Conservation (phyloP, 106 monocot species). For the Allium cepa region DNA sequence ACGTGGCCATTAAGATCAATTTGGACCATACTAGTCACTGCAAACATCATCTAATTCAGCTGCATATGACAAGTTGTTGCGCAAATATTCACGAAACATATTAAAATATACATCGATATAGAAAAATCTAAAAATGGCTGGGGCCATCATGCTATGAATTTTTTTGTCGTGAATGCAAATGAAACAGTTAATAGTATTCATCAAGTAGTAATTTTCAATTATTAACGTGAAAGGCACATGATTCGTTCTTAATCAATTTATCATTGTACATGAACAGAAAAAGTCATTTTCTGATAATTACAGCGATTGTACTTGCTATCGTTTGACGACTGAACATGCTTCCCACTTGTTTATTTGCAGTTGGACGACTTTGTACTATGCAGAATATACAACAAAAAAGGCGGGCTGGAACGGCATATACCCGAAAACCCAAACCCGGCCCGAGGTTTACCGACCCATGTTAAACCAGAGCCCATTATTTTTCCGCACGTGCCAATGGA, state of each 20-base stretch:
- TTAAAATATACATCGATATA: too few relatives aligned
- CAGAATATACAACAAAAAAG: constrained; percentile 88
- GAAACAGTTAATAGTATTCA: too few relatives aligned
- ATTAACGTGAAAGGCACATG: neutral
- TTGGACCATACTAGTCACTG: too few relatives aligned
- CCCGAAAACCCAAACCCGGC: constrained; percentile 1
- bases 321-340: neutral
- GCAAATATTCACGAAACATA: too few relatives aligned
- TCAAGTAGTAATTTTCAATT: neutral
- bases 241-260: neutral
- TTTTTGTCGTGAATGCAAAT: too few relatives aligned
- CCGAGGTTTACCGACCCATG: neutral
- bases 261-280: neutral
- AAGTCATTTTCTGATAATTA: neutral
- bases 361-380: constrained; percentile 87
- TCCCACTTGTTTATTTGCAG: constrained; percentile 17
- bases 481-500: constrained; percentile 15
- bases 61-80: too few relatives aligned
- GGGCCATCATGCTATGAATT: too few relatives aligned
- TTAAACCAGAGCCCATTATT: constrained; percentile 21
- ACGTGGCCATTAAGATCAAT: too few relatives aligned
- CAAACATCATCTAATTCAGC: too few relatives aligned
- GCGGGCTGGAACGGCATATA: constrained; percentile 24
- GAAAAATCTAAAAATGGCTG: too few relatives aligned
- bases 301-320: neutral